A percentile compares a stretch with the other conserved stretches of the same genome.
These are phyloP conservation scores for Karstenula rhodostoma DNA, from an alignment of 2,329 filamentous ascomycete genomes.

Conservation along the genomic window DNA sequence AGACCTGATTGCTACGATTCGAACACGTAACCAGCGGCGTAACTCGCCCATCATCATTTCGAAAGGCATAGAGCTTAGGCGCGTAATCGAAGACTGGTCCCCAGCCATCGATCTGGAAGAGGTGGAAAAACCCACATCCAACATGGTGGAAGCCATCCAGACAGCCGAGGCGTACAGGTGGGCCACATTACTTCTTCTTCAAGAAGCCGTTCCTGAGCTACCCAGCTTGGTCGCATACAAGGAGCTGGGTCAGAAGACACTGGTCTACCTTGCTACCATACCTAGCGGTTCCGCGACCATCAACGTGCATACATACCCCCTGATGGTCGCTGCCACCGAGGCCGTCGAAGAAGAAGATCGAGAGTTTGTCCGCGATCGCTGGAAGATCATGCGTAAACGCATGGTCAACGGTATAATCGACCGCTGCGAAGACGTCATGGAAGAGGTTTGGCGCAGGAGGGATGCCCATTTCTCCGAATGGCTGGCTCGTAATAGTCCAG, in stretches of 20 bases:
- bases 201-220: constrained; percentile 72
- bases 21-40: constrained; percentile 54
- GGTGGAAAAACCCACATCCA: constrained; percentile 66
- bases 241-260: constrained; percentile 67
- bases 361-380: constrained; percentile 69
- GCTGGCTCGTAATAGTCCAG: constrained; percentile 7
- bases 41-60: constrained; percentile 68
- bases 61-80: constrained; percentile 67
- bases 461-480: constrained; percentile 58
- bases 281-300: constrained; percentile 67
- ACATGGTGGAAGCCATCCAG: constrained; percentile 68
- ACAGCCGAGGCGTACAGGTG: constrained; percentile 73
- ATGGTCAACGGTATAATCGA: constrained; percentile 73
- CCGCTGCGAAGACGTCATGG: constrained; percentile 67
- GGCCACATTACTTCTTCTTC: constrained; percentile 69
- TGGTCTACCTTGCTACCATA: constrained; percentile 69
- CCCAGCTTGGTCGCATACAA: constrained; percentile 63
- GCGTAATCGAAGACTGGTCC: constrained; percentile 67
- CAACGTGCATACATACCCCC: constrained; percentile 74
- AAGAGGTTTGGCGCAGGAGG: constrained; percentile 72
- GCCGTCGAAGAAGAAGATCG: constrained; percentile 66
- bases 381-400: constrained; percentile 66
- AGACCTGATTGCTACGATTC: constrained; percentile 67
- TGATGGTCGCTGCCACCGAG: constrained; percentile 71
- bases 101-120: constrained; percentile 63